A percentile compares a stretch with the other conserved stretches of the same genome.
These are phyloP conservation scores for Zygoascus ofunaensis DNA, from an alignment of 805 yeast genomes.

Conservation along the genomic window DNA sequence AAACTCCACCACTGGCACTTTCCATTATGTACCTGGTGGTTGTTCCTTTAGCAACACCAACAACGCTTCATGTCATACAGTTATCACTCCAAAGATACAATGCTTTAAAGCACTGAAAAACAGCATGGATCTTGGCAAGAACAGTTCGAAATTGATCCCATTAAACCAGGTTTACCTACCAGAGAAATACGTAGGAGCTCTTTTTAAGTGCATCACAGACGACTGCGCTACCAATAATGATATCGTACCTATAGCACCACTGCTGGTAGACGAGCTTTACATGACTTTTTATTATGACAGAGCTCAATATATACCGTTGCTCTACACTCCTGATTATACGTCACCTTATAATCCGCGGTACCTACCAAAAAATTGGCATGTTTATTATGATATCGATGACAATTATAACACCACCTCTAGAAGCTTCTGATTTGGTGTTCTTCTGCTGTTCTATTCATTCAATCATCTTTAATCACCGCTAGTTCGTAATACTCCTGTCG, in stretches of 20 bases:
- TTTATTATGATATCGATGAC: slow-evolving; percentile 40
- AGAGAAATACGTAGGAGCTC: neutral
- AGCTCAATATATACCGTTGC: slow-evolving; percentile 44
- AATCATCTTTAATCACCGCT: neutral
- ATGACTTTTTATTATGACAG: slow-evolving; percentile 10
- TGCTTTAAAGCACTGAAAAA: neutral
- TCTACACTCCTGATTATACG: slow-evolving; percentile 40
- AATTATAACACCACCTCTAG: slow-evolving; percentile 27
- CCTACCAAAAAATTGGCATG: slow-evolving; percentile 33
- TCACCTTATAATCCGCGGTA: slow-evolving; percentile 14
- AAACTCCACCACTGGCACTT: neutral
- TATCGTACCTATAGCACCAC: slow-evolving; percentile 43
- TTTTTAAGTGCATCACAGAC: neutral
- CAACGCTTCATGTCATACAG: no score
- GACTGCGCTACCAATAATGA: slow-evolving; percentile 6
- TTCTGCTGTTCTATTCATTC: neutral
- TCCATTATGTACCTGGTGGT: neutral
- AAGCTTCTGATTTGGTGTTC: no score
- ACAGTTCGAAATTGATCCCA: neutral
- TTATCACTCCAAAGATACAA: no score
- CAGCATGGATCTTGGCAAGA: neutral
- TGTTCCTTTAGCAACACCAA: neutral
- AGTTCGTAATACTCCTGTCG: slow-evolving; percentile 67
- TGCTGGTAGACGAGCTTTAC: slow-evolving; percentile 39
- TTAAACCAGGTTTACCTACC: neutral